These are phyloP conservation scores for Magnaporthiopsis incrustans DNA, from an alignment of 2,329 filamentous ascomycete species.

Conservation along the genomic window DNA sequence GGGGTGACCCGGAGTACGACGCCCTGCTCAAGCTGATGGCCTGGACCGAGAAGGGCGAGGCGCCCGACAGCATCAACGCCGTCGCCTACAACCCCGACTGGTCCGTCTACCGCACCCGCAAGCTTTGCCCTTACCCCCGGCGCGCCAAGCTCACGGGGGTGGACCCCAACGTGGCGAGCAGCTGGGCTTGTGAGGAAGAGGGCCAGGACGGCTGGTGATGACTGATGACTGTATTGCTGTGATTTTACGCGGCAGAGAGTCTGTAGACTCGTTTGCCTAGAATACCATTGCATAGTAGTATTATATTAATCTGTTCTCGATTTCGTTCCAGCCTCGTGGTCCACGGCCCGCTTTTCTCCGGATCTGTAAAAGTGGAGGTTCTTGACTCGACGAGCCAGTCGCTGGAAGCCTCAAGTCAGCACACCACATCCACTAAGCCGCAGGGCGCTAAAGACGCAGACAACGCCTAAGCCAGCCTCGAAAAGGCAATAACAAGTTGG, in stretches of 20 bases:
- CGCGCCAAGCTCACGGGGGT: slow-evolving; percentile 22
- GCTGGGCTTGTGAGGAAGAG: slow-evolving; percentile 20
- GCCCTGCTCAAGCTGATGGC: slow-evolving; percentile 25
- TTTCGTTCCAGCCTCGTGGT: too few species aligned
- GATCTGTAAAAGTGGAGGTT: too few species aligned
- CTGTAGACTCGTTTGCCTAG: too few species aligned
- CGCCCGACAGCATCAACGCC: slow-evolving; percentile 13
- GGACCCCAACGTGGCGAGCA: slow-evolving; percentile 19
- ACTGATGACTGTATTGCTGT: background rate
- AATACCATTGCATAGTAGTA: too few species aligned
- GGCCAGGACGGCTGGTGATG: background rate
- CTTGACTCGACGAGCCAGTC: too few species aligned
- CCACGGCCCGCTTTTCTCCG: too few species aligned
- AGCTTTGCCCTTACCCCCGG: slow-evolving; percentile 28
- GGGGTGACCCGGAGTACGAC: slow-evolving; percentile 25
- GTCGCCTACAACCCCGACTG: background rate
- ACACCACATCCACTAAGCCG: too few species aligned
- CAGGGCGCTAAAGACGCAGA: too few species aligned
- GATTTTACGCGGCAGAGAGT: background rate
- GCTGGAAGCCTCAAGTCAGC: too few species aligned
- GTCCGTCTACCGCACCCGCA: background rate
- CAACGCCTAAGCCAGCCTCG: too few species aligned
- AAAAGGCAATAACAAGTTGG: too few species aligned
- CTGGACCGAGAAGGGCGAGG: slow-evolving; percentile 27
- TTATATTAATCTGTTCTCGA: too few species aligned